These are phyloP conservation scores for Diaporthe velutina DNA, from an alignment of 2,329 filamentous ascomycete species.

Conservation along the genomic window DNA sequence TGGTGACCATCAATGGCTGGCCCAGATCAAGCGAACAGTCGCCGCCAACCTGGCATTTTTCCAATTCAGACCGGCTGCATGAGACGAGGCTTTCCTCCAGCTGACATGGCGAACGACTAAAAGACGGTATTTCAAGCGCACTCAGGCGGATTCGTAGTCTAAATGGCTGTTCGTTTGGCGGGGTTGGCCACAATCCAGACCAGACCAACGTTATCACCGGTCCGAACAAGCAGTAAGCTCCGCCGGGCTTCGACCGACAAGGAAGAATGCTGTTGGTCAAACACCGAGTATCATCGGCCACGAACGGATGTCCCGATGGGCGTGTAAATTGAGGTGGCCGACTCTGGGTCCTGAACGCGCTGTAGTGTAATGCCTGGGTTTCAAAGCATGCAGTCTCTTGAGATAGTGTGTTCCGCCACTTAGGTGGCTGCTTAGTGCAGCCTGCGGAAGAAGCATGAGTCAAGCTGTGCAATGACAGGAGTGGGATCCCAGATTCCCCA, in stretches of 20 bases:
- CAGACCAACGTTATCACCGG: not conserved
- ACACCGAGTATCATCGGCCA: not conserved
- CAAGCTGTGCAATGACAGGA: conserved; percentile 20
- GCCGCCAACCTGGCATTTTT: not conserved
- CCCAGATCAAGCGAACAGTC: not conserved
- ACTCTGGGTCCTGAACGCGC: not conserved
- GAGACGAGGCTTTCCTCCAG: conserved; percentile 13
- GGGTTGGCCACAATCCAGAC: not conserved
- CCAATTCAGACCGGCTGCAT: conserved; percentile 25
- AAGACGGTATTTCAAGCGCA: not conserved
- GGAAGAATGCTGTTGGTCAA: not conserved
- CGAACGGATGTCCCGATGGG: not conserved
- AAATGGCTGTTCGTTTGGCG: not conserved
- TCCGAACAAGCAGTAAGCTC: not conserved
- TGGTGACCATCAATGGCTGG: conserved; percentile 19
- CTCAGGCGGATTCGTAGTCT: not conserved
- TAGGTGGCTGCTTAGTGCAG: not conserved
- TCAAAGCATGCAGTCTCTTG: not conserved
- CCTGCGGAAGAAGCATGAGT: conserved; percentile 22
- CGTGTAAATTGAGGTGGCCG: not conserved
- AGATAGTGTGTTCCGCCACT: conserved; percentile 1
- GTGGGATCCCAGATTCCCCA: conserved; percentile 8
- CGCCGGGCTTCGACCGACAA: not conserved
- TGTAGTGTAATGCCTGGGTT: not conserved
- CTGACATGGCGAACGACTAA: conserved; percentile 17